Base-by-base conservation (phyloP, 108 stramenopile genomes). In the Stephanodiscus minutulus region DNA sequence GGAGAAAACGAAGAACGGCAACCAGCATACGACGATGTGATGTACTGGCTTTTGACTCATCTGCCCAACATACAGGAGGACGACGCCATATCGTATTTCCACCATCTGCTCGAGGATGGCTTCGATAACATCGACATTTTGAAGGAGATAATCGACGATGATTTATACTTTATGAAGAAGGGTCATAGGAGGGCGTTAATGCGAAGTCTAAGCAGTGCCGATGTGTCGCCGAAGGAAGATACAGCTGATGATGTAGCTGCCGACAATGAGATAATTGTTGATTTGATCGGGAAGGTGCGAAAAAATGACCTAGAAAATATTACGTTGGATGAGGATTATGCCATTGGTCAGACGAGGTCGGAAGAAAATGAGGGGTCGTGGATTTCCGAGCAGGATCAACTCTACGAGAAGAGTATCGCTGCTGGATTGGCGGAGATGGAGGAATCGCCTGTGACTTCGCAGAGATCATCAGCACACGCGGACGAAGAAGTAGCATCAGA, bases 141-240 rank as follows among this genome's bases (percentile, higher is more conserved):
- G 25, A 28, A 43, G 17, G 61, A 54, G 25, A 21, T 72, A 15
- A 35, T 50, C 22, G 52, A 39, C 33, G 61, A 72, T 17, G 61
- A 72, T 63, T 39, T 72, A 37, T 35, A 41, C 17, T 72, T 72
- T 41, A 72, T 72, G 61, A 72, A 62, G 29, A 41, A 61, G 5
- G 70, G 48, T 15, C 70, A 72, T 52, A 33, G 50, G 22, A 44
- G 61, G 48, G 70, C 36, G 9, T 53, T 72, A 27, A n/a, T 50
- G 31, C 48, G 37, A 28, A 31, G 48, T 33, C 0, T 49, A 18
- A 39, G 28, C 55, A 27, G 6, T 33, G 58, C 13, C 55, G 15
- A 39, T 12, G 21, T 58, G 57, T 36, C 57, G 24, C 36, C 18
- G 57, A 18, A 58, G n/a, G 57, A 15, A 33, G 57, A 58, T 36